A percentile compares a stretch with the other conserved stretches of the same genome.
phyloP scores from a whole-genome alignment of 1,139 yeast species.

The Sugiyamaella paludigena region DNA sequence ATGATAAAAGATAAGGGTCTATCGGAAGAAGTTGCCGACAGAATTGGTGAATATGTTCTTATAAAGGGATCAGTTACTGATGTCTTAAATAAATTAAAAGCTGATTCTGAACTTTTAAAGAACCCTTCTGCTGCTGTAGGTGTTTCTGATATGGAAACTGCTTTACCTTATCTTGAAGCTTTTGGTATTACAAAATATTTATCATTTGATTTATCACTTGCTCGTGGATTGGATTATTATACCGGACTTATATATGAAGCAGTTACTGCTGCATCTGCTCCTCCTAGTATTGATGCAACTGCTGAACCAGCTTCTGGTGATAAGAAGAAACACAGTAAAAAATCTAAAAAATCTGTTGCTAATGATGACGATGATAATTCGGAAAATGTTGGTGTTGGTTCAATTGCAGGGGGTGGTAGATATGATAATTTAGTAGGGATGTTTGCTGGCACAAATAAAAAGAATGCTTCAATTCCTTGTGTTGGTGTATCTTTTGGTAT shows the following conservation, averaged over 20 bases:
- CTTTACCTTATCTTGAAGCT: slow-evolving; percentile 78
- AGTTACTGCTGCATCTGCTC: slow-evolving; percentile 91
- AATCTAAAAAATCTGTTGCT: slow-evolving; percentile 30
- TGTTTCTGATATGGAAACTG: slow-evolving; percentile 69
- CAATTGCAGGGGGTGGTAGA: slow-evolving; percentile 98
- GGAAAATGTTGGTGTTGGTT: slow-evolving; percentile 96
- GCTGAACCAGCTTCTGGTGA: slow-evolving; percentile 36
- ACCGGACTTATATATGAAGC: slow-evolving; percentile 97
- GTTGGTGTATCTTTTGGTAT: slow-evolving; percentile 97
- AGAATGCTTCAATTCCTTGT: slow-evolving; percentile 82
- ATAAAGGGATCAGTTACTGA: slow-evolving; percentile 74
- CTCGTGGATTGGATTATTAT: slow-evolving; percentile 96
- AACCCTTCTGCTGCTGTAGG: slow-evolving; percentile 79
- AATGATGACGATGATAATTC: slow-evolving; percentile 82
- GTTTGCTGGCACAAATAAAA: slow-evolving; percentile 76
- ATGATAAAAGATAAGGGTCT: slow-evolving; percentile 89
- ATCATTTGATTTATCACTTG: slow-evolving; percentile 88
- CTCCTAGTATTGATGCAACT: slow-evolving; percentile 48
- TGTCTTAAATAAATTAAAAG: slow-evolving; percentile 54
- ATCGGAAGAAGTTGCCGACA: slow-evolving; percentile 86
- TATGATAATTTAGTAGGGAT: slow-evolving; percentile 94
- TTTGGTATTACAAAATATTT: slow-evolving; percentile 62
- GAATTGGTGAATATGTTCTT: slow-evolving; percentile 87
- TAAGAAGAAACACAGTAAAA: slow-evolving; percentile 33
- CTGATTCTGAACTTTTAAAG: slow-evolving; percentile 55